Evolutionary conservation across 257 asterid species (phyloP), one percentile per base, ranked within the genome.

Genomic region (Nyctanthes arbortristis): DNA sequence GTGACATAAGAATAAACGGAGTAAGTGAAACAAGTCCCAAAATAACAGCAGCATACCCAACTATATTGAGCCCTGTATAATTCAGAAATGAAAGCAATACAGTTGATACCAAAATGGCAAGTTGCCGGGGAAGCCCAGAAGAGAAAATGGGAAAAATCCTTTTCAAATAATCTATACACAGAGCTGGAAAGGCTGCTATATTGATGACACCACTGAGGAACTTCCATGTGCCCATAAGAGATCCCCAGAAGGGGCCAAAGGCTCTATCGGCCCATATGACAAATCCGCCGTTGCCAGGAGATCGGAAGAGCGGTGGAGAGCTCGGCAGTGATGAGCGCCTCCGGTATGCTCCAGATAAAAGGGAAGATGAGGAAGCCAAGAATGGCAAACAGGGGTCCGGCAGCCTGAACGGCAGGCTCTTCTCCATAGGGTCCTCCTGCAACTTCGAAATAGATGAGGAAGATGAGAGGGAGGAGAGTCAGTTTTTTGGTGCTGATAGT

Each of bases 351-450:
- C 97, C 97, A 89, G 12, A 91, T 89, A 73, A 91, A 91, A 45
- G 97, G 97, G 72, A 91, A 91, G 24, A 91, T 82, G n/a, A 83
- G 76, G 69, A 89, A 91, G 0, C 97, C 97, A 31, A 91, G 84
- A 66, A 91, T 85, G 61, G 96, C 96, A 54, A 86, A 37, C 14
- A 91, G 78, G 0, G 95, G 95, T 1, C 97, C 97, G 13, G 95
- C 95, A 24, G 96, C 95, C 72, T 87, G 36, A 14, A 89, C 95
- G 6, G 95, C 90, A 5, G 97, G 96, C 79, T 91, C 97, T 60
- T 91, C 97, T 13, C 97, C 96, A 65, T 87, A 89, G 1, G 97
- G 97, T 1, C 97, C 97, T 12, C 97, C 97, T 40, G 96, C 93
- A 59, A 89, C 97, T 68, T 89, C 95, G 68, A 89, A 91, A 73